Conservation (phyloP, 441 rosid species). For the Pelargonium australe region DNA sequence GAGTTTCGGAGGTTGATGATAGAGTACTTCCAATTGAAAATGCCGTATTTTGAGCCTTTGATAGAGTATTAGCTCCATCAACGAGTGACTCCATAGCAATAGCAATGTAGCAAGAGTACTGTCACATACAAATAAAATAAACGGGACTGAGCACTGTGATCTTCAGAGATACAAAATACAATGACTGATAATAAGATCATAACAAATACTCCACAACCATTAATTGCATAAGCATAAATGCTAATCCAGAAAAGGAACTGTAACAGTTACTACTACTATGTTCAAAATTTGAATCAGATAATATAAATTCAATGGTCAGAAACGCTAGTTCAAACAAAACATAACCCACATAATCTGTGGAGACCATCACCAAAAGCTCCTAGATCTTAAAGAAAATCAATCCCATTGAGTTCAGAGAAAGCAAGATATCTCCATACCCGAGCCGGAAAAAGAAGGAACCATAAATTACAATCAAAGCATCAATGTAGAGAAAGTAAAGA, state of each 20-base stretch:
- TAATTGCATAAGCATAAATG: not conserved
- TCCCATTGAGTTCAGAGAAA: not conserved
- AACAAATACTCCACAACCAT: not conserved
- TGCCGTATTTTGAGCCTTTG: constrained; percentile 12
- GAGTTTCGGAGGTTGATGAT: constrained; percentile 23
- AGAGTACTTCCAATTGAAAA: constrained; percentile 5
- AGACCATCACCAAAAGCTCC: not conserved
- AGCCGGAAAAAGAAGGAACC: not conserved
- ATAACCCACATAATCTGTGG: not conserved
- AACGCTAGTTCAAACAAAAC: constrained; percentile 1
- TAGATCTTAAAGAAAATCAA: not conserved
- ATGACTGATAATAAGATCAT: not conserved
- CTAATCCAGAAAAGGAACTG: not conserved
- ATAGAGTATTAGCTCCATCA: constrained; percentile 16
- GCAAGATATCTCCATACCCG: not conserved
- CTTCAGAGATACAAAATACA: not conserved
- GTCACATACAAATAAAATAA: not conserved
- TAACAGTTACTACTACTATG: not conserved
- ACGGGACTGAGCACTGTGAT: not conserved
- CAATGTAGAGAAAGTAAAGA: no score
- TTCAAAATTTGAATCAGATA: not conserved
- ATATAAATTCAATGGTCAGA: not conserved
- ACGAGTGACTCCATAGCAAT: constrained; percentile 18
- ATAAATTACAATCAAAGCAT: not conserved
- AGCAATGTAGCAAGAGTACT: not conserved